Conservation (phyloP, 345 rosid genomes). For the Brassica juncea region DNA sequence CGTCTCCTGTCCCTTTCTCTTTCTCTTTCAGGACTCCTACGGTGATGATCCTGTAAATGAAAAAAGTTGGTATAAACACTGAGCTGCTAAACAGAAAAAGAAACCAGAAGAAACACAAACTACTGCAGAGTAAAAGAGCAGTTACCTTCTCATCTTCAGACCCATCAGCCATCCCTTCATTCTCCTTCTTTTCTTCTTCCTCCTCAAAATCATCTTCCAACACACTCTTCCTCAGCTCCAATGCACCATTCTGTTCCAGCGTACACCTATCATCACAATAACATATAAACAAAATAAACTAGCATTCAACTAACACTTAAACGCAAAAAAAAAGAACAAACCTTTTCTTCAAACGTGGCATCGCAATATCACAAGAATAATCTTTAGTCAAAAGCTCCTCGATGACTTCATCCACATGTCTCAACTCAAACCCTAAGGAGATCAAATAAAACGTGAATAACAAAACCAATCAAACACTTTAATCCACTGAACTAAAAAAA, state of each 20-base stretch:
- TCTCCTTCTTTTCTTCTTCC: conserved; percentile 93
- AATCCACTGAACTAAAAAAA: not conserved
- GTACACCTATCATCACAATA: conserved; percentile 55
- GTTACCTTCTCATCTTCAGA: conserved; percentile 71
- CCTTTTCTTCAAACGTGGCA: conserved; percentile 91
- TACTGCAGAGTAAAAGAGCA: not conserved
- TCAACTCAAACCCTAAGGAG: conserved; percentile 47
- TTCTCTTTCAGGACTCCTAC: conserved; percentile 78
- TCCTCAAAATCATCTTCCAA: conserved; percentile 97
- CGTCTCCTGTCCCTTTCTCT: conserved; percentile 56
- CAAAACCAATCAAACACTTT: conserved; percentile 1
- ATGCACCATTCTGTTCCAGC: conserved; percentile 63
- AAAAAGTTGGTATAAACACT: conserved; percentile 8
- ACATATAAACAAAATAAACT: not conserved
- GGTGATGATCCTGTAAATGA: conserved; percentile 66
- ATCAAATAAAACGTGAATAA: not conserved
- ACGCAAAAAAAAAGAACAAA: conserved; percentile 16
- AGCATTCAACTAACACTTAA: not conserved
- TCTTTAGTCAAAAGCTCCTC: conserved; percentile 83
- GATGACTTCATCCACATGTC: conserved; percentile 84
- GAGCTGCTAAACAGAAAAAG: not conserved
- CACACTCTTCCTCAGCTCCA: conserved; percentile 87
- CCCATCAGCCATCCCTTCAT: conserved; percentile 57
- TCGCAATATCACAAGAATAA: conserved; percentile 85
- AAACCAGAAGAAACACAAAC: not conserved